Evolutionary conservation across 495 filamentous ascomycete genomes (phyloP).

Genomic region (Xylaria scruposa): DNA sequence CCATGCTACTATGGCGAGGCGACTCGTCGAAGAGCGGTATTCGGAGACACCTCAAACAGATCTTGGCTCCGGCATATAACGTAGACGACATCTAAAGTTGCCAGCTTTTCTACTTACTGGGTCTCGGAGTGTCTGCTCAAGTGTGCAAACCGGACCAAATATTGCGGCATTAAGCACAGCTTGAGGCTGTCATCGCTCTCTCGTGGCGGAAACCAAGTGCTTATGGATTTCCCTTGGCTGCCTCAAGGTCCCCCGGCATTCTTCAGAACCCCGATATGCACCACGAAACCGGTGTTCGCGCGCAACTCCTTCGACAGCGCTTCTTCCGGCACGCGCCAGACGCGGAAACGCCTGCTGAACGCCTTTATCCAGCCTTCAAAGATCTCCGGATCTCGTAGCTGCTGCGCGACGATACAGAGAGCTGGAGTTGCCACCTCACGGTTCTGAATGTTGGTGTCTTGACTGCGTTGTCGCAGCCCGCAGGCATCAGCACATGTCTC

Average conservation of each 20-base stretch:
- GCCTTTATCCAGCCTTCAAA: constrained; percentile 81
- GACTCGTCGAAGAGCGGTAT: background rate
- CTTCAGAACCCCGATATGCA: constrained; percentile 69
- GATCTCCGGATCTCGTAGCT: constrained; percentile 81
- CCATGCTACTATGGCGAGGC: background rate
- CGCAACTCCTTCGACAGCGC: constrained; percentile 58
- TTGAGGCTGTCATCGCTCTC: background rate
- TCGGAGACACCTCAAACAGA: background rate
- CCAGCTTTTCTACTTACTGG: background rate
- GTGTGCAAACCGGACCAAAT: background rate
- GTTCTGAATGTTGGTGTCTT: background rate
- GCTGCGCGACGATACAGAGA: constrained; percentile 80
- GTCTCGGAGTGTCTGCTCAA: background rate
- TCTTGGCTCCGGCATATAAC: too few species aligned
- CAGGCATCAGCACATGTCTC: constrained; percentile 83
- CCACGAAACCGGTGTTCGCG: constrained; percentile 66
- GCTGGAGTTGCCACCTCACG: constrained; percentile 31
- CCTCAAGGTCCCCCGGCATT: background rate
- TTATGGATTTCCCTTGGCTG: constrained; percentile 24
- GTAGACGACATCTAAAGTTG: background rate
- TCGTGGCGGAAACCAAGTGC: constrained; percentile 26
- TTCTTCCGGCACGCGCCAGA: constrained; percentile 78
- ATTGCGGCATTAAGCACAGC: background rate
- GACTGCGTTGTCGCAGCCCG: constrained; percentile 60
- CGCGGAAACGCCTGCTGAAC: constrained; percentile 69